A percentile compares a stretch with the other conserved stretches of the same genome.
These are phyloP conservation scores for Ogataea henricii DNA, from an alignment of 805 yeast species.

Conservation along the genomic window DNA sequence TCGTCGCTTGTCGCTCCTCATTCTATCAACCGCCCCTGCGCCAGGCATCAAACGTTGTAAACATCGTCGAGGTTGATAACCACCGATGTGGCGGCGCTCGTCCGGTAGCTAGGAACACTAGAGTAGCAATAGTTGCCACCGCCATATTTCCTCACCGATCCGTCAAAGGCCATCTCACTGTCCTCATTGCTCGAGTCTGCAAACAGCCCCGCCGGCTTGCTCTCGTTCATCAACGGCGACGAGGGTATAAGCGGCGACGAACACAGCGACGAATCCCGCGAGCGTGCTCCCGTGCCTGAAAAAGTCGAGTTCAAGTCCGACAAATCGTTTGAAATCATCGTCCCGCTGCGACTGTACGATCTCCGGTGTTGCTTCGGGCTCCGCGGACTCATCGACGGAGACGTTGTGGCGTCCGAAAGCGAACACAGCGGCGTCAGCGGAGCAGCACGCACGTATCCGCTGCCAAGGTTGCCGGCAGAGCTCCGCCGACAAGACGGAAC, in stretches of 20 bases:
- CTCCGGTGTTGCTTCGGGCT: conserved; percentile 15
- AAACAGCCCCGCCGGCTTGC: neutral
- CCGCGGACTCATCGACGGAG: neutral
- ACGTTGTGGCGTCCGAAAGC: neutral
- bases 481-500: conserved; percentile 5
- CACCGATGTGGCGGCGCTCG: conserved; percentile 1
- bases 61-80: conserved; percentile 25
- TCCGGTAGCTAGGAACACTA: conserved; percentile 3
- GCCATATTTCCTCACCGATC: neutral
- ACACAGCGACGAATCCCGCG: conserved; percentile 9
- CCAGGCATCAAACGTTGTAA: neutral
- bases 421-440: neutral
- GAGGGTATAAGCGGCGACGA: conserved; percentile 11
- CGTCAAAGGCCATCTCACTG: neutral
- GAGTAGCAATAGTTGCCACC: conserved; percentile 1
- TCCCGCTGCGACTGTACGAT: conserved; percentile 16
- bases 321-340: conserved; percentile 16
- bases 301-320: conserved; percentile 3
- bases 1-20: too few species aligned
- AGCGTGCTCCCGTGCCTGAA: conserved; percentile 2
- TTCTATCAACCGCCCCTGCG: too few species aligned
- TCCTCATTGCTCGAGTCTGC: neutral
- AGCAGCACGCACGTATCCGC: neutral
- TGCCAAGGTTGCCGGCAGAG: neutral
- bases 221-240: conserved; percentile 10